Evolutionary conservation across 352 stramenopile species (phyloP), one percentile per base, ranked within the genome.

Genomic region (Phytophthora melonis): DNA sequence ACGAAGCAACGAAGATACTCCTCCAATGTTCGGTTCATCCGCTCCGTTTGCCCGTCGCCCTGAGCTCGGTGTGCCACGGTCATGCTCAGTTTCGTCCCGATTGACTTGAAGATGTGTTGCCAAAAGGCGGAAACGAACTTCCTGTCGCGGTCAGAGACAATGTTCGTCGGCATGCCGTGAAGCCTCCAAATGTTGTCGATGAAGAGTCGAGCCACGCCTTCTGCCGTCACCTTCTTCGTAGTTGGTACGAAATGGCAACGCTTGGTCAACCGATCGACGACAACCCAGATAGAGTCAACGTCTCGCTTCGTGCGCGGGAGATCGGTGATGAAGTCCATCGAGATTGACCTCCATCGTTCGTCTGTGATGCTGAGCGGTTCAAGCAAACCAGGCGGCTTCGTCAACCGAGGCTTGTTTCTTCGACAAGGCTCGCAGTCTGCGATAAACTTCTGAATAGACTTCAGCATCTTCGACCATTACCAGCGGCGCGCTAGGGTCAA

Each of bases 391-490:
- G 25, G 25, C 3, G 25, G 25, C 25, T 27, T 27, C 25, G 25
- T 27, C 25, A 27, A 27, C 25, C 25, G 25, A 3, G 27, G 27
- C 23, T 74, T 68, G 58, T 74, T 74, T 5, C 66, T 25, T 54
- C 41, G 50, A 47, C 66, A 74, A 19, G 41, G 43, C 23, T 74
- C 58, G 45, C 67, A 69, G 54, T 69, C 55, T 6, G 41, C 67
- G 7, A 69, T 61, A 21, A 47, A 74, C 43, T 27, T 54, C 45
- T 65, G 67, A 8, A 63, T 68, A 1, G 49, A 73, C 43, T 52
- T 65, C 3, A 74, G 10, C 52, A 74, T 68, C 23, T 34, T 72
- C 0, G 56, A 57, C 58, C 66, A 73, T 27, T 68, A 67, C 50
- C 36, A 72, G 1, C 36, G 47, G 5, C 52, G 57, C 4, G 57